Conservation (phyloP, 78 protist species). For the Dictyostelium citrinum region DNA sequence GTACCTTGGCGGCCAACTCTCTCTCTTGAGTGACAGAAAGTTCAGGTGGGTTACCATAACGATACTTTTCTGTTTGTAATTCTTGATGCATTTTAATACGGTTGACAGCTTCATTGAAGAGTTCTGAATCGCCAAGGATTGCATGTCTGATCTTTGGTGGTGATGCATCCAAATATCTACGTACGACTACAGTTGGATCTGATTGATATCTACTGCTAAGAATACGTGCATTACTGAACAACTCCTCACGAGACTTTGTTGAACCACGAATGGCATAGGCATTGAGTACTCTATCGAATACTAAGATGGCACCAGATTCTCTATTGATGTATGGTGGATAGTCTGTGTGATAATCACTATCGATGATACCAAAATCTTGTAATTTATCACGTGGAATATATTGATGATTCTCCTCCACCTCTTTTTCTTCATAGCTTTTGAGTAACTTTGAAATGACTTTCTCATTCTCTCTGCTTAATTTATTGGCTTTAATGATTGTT, state of each 20-base stretch:
- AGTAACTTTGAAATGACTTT: neutral
- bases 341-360: neutral
- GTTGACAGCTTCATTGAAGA: neutral
- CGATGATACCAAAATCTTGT: neutral
- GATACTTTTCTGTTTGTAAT: neutral
- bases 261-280: neutral
- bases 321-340: neutral
- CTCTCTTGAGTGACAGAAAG: neutral
- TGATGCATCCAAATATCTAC: neutral
- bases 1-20: neutral
- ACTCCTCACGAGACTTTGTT: neutral
- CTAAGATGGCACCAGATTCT: neutral
- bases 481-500: no score
- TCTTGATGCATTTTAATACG: neutral
- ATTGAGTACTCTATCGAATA: neutral
- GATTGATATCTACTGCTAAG: neutral
- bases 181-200: neutral
- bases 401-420: neutral
- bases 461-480: neutral
- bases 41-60: neutral
- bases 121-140: neutral
- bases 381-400: neutral
- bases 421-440: neutral
- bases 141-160: neutral
- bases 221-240: neutral